phyloP scores from a whole-genome alignment of 495 filamentous ascomycete species.

The Aspergillus affinis region DNA sequence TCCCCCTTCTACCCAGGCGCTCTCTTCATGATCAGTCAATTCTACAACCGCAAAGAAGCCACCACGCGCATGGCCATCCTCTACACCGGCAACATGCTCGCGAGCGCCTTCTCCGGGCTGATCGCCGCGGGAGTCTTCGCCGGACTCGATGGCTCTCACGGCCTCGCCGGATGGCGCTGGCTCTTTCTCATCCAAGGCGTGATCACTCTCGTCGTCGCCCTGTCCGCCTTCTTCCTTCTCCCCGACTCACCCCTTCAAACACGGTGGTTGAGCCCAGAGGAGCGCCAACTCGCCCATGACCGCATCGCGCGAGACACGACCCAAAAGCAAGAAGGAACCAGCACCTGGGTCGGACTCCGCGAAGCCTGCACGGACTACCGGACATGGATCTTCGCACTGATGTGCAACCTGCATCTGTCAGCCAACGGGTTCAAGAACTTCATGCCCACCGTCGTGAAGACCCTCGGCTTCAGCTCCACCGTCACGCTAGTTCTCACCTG shows the following conservation, averaged over 20 bases:
- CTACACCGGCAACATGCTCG: conserved; percentile 25
- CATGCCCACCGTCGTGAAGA: conserved; percentile 48
- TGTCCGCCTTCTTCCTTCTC: conserved; percentile 36
- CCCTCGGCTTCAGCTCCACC: conserved; percentile 36
- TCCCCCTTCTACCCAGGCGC: conserved; percentile 51
- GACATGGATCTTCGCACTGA: conserved; percentile 36
- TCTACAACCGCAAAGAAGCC: conserved; percentile 46
- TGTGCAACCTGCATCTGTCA: conserved; percentile 28
- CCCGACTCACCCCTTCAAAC: conserved; percentile 53
- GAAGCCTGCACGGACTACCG: conserved; percentile 36
- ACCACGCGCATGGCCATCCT: conserved; percentile 26
- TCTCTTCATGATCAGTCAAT: conserved; percentile 44
- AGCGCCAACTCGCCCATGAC: conserved; percentile 35
- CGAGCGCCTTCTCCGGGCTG: conserved; percentile 29
- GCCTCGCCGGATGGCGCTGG: conserved; percentile 32
- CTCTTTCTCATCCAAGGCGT: conserved; percentile 43
- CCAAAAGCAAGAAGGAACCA: conserved; percentile 14
- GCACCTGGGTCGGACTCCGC: conserved; percentile 33
- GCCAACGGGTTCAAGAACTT: conserved; percentile 48
- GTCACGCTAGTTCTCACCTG: conserved; percentile 54
- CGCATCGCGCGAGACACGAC: conserved; percentile 26
- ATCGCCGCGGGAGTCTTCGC: conserved; percentile 26
- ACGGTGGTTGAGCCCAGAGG: conserved; percentile 34
- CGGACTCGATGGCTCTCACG: conserved; percentile 19
- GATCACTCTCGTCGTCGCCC: conserved; percentile 38